A percentile compares a stretch with the other conserved stretches of the same genome.
These are phyloP conservation scores for Scheffersomyces lignosus DNA, from an alignment of 805 yeast species.

Conservation along the genomic window DNA sequence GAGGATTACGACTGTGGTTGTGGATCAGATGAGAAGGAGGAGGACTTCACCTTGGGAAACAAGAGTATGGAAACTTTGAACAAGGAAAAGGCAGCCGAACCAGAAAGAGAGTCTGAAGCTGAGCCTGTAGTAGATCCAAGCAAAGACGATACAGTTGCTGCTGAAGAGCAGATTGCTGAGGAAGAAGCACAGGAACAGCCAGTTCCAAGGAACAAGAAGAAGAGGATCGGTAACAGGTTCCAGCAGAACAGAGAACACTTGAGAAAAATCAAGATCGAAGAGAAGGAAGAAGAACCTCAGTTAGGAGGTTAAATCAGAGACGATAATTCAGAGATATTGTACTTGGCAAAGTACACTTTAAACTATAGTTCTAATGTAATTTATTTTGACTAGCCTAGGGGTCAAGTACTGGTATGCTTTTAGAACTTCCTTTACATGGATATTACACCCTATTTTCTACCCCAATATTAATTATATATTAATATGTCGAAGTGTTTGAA, in stretches of 20 bases:
- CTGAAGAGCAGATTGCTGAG: not conserved
- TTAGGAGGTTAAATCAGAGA: slow-evolving; percentile 36
- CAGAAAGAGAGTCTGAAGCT: not conserved
- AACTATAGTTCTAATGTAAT: no score
- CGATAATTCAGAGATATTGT: slow-evolving; percentile 2
- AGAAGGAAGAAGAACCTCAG: slow-evolving; percentile 47
- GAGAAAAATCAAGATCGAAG: slow-evolving; percentile 44
- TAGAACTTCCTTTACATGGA: no score
- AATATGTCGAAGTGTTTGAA: no score
- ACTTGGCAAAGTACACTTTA: no score
- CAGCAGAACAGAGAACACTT: slow-evolving; percentile 39
- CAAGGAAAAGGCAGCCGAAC: not conserved
- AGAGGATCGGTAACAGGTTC: slow-evolving; percentile 41
- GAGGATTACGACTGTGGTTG: slow-evolving; percentile 98
- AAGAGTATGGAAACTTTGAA: slow-evolving; percentile 16
- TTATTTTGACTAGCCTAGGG: no score
- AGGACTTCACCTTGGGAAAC: slow-evolving; percentile 39
- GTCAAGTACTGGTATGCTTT: no score
- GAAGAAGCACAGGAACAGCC: no score
- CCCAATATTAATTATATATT: no score
- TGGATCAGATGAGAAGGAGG: slow-evolving; percentile 66
- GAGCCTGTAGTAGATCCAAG: no score
- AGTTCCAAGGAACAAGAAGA: slow-evolving; percentile 62
- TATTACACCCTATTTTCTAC: no score
- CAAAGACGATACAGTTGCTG: not conserved